Evolutionary conservation across 148 eudicot genomes (phyloP), one percentile per base, ranked within the genome.

Genomic region (Vaccinium myrtillus): DNA sequence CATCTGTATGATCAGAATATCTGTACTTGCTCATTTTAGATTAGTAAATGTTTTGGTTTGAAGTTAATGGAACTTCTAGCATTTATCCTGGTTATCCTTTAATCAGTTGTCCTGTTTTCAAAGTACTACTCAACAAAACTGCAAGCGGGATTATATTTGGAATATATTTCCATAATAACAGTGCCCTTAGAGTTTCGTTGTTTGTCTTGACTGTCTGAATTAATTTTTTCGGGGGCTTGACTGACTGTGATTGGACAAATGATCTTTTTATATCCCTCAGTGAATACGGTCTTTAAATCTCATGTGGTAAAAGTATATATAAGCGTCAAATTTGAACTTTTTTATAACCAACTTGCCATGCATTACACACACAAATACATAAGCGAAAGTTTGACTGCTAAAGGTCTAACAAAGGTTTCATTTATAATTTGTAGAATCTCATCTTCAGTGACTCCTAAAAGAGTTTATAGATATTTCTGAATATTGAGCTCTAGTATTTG

Each of bases 401-500:
- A 46, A 53, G 53, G 4, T 16, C 27, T 75, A 19, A 75, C 59
- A 14, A 23, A 51, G 8, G 5, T 23, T 51, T 77, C 43, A 30
- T 78, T 54, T 50, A 3, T 21, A 21, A 27, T 27, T 54, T 19
- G 54, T 58, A 18, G 70, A 61, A 80, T 32, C 51, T 58, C 82
- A 58, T 56, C 58, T 82, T 27, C 43, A 19, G 30, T 67, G 23
- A 70, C 69, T 56, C 10, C 79, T 15, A 4, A 51, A 82, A 30
- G 77, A 25, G 49, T 30, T 50, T 15, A 82, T 70, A 51, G 63
- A 63, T 63, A 53, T 32, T 49, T 76, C 36, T 51, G 59, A 77
- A 73, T 54, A 75, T 83, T 75, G 82, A 71, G 78, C 56, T 79
- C 56, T 39, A 69, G 51, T 65, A n/a, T 2, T 63, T 63, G 12